phyloP scores from a whole-genome alignment of 768 basidiomycete species.

The Naganishia kalamii region DNA sequence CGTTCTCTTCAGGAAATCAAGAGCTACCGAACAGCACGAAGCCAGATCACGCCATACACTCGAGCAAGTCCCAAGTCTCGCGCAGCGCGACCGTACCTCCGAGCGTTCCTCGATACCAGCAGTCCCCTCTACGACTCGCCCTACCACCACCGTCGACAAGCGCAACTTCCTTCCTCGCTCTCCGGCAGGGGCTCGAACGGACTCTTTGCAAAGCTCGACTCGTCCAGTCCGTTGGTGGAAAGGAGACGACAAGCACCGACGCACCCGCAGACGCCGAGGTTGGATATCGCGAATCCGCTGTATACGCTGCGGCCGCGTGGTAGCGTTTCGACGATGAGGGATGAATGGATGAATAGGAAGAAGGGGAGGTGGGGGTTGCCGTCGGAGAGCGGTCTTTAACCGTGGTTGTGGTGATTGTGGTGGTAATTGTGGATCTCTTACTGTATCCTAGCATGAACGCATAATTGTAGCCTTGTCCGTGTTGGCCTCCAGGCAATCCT shows the following conservation, averaged over 20 bases:
- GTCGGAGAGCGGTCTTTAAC: not conserved
- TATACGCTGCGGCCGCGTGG: conserved; percentile 8
- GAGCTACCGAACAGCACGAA: not conserved
- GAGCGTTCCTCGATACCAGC: not conserved
- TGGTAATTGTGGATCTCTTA: not conserved
- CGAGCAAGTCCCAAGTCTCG: not conserved
- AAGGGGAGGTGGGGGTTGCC: not conserved
- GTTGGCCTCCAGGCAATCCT: not conserved
- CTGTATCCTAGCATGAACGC: not conserved
- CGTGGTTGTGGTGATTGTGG: no score
- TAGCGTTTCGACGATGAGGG: not conserved
- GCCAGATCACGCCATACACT: not conserved
- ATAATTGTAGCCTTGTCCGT: not conserved
- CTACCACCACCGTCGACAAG: not conserved
- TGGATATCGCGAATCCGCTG: conserved; percentile 12
- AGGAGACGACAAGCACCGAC: not conserved
- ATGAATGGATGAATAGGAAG: conserved; percentile 1
- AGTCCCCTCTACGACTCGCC: conserved; percentile 14
- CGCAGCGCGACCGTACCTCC: not conserved
- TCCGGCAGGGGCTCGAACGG: not conserved
- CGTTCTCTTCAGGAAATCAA: not conserved
- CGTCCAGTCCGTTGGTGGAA: conserved; percentile 5
- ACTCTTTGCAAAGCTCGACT: not conserved
- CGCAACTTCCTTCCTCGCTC: not conserved
- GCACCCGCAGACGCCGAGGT: not conserved